These are phyloP conservation scores for Fraxinus sp. DNA, from an alignment of 305 asterid genomes.

Conservation along the genomic window DNA sequence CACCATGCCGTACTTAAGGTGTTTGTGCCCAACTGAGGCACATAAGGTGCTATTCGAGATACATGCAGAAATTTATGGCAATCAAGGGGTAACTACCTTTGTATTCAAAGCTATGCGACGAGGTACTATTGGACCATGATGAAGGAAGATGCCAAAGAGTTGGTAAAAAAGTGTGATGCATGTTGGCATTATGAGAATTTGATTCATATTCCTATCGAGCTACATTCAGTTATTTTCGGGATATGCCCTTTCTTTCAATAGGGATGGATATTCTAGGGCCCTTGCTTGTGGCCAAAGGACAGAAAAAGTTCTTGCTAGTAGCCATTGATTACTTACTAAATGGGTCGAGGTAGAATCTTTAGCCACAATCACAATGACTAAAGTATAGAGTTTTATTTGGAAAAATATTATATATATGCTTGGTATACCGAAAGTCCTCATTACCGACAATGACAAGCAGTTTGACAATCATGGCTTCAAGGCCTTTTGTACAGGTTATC, in stretches of 20 bases:
- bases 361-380: neutral
- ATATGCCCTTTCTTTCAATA: neutral
- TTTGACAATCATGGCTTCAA: neutral
- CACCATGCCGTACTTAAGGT: neutral
- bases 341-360: neutral
- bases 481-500: neutral
- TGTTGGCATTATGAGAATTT: neutral
- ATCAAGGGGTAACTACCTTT: neutral
- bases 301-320: neutral
- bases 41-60: neutral
- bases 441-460: neutral
- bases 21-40: neutral
- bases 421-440: neutral
- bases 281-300: neutral
- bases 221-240: neutral
- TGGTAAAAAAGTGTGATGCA: neutral
- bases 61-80: neutral
- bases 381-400: no score
- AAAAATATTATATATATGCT: neutral
- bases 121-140: neutral
- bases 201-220: neutral
- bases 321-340: neutral
- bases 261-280: neutral
- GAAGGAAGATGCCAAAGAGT: neutral
- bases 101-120: neutral